Evolutionary conservation across 176 grass and related monocot species (phyloP).

Genomic region (Tillandsia leiboldiana): DNA sequence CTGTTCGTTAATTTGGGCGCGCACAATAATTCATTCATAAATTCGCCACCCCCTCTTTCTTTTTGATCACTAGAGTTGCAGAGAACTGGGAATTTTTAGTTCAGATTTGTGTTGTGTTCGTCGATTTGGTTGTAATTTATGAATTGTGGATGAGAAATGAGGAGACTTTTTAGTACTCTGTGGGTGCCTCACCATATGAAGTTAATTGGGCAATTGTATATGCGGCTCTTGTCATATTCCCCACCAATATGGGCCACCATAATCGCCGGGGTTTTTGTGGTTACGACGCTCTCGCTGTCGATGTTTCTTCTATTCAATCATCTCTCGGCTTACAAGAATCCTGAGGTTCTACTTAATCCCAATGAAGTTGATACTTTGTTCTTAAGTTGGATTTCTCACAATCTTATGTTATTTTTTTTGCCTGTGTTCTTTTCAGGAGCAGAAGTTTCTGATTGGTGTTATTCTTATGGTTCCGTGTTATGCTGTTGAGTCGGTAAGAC

Average conservation of each 20-base stretch:
- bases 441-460: slow-evolving; percentile 78
- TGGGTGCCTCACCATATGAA: slow-evolving; percentile 13
- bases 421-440: slow-evolving; percentile 51
- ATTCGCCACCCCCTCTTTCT: too few relatives aligned
- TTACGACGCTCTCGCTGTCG: slow-evolving; percentile 41
- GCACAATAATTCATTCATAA: too few relatives aligned
- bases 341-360: slow-evolving; percentile 41
- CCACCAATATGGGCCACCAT: slow-evolving; percentile 46
- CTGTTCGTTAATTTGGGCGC: too few relatives aligned
- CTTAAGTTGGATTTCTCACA: background rate
- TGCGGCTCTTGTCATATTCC: slow-evolving; percentile 26
- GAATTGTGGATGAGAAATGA: too few relatives aligned
- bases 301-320: slow-evolving; percentile 64
- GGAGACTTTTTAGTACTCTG: too few relatives aligned
- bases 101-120: too few relatives aligned
- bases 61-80: too few relatives aligned
- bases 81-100: too few relatives aligned
- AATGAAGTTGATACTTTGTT: slow-evolving; percentile 1
- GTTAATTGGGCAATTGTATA: slow-evolving; percentile 25
- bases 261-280: slow-evolving; percentile 39
- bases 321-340: slow-evolving; percentile 76
- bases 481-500: slow-evolving; percentile 72
- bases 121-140: too few relatives aligned
- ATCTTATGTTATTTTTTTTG: background rate
- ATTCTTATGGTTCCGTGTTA: slow-evolving; percentile 83